Conservation (phyloP, 768 basidiomycete species). For the Russula emetica region DNA sequence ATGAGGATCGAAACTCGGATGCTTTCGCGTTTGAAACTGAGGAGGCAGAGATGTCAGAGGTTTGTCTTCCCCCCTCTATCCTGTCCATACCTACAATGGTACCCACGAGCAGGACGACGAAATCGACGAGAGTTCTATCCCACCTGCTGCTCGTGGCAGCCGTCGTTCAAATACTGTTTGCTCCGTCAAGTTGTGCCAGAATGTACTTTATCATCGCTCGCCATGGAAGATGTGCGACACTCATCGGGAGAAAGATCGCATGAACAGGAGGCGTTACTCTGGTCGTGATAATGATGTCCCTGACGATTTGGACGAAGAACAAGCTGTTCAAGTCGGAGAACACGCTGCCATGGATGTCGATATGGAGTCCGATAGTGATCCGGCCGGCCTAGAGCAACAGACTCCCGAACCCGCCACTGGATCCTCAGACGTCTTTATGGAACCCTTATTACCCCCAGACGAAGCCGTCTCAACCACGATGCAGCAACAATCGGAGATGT, state of each 20-base stretch:
- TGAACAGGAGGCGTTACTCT: slow-evolving; percentile 33
- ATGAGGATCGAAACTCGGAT: slow-evolving; percentile 14
- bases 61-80: slow-evolving; percentile 4
- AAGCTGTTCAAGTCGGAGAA: slow-evolving; percentile 1
- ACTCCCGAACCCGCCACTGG: slow-evolving; percentile 2
- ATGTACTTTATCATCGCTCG: slow-evolving; percentile 40
- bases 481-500: slow-evolving; percentile 6
- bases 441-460: slow-evolving; percentile 23
- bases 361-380: slow-evolving; percentile 1
- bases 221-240: slow-evolving; percentile 50
- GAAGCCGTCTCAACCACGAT: not conserved
- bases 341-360: not conserved
- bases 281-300: slow-evolving; percentile 29
- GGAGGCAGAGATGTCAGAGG: slow-evolving; percentile 6
- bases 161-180: slow-evolving; percentile 40
- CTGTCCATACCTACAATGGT: not conserved
- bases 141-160: slow-evolving; percentile 34
- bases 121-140: slow-evolving; percentile 27
- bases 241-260: slow-evolving; percentile 40
- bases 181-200: slow-evolving; percentile 41
- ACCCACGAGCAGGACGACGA: slow-evolving; percentile 13
- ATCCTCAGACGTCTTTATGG: slow-evolving; percentile 20
- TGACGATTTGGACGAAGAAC: slow-evolving; percentile 10
- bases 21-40: slow-evolving; percentile 11
- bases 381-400: not conserved